Evolutionary conservation across 169 alveolate species (phyloP).

Genomic region (Plasmodium yoelii): DNA sequence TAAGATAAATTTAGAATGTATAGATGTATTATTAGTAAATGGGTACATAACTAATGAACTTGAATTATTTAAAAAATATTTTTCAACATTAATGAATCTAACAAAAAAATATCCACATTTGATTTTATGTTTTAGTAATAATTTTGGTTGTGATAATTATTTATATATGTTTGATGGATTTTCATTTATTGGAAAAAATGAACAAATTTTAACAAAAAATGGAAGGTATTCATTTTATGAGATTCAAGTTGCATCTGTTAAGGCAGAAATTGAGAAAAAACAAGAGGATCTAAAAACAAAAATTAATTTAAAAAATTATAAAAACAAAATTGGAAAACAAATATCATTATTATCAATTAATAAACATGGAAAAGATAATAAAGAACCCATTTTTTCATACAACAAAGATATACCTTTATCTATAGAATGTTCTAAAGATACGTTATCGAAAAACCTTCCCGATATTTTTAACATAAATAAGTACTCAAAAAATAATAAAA

Average conservation of each 20-base stretch:
- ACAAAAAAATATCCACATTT: constrained; percentile 37
- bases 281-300: background rate
- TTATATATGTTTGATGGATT: constrained; percentile 72
- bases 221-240: constrained; percentile 64
- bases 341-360: constrained; percentile 11
- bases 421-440: constrained; percentile 29
- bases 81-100: constrained; percentile 44
- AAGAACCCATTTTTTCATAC: background rate
- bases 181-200: constrained; percentile 37
- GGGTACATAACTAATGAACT: constrained; percentile 60
- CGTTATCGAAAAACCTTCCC: constrained; percentile 15
- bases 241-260: constrained; percentile 65
- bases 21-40: constrained; percentile 55
- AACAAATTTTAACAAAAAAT: constrained; percentile 56
- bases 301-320: background rate
- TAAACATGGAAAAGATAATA: too few relatives aligned
- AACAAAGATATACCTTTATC: constrained; percentile 20
- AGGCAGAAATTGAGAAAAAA: constrained; percentile 5
- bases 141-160: constrained; percentile 68
- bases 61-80: constrained; percentile 48
- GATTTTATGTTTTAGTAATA: constrained; percentile 43
- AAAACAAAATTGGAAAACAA: background rate
- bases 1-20: background rate
- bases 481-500: constrained; percentile 18
- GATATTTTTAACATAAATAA: constrained; percentile 17